Evolutionary conservation across 371 early-diverging fungal species (phyloP), one percentile per base, ranked within the genome.

Genomic region (Mortierella sp.): DNA sequence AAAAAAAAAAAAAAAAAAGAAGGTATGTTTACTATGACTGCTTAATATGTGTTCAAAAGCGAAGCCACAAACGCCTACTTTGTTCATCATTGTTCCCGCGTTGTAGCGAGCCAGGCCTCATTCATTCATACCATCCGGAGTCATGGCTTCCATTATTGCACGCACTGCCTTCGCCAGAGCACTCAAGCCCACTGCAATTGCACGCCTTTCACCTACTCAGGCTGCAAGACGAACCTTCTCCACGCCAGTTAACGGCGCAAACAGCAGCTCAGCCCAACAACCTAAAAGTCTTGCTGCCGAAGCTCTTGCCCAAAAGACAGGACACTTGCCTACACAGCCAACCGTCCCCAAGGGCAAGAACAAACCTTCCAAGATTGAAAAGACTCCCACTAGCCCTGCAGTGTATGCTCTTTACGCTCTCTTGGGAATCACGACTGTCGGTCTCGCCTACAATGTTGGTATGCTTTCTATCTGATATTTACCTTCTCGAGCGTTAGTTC

Each of bases 341-440:
- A 88, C 86, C 22, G 73, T 78, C 1, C 88, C 88, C 26, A 88
- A 88, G 69, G 85, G 88, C 64, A 84, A 85, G 80, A 84, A 83
- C 75, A 88, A 86, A 72, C 88, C 88, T 32, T 83, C 86, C n/a
- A 88, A 86, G 74, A 75, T 80, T 54, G 81, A 69, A 62, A 80
- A 80, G 69, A 80, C 81, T 28, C 75, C 75, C 14, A 80, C 72
- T 30, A 75, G 69, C 66, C 71, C 68, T 58, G 55, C 66, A n/a
- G 32, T 72, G 39, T 71, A 80, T 55, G 72, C 69, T 6, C 62
- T 75, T 40, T 75, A 75, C 18, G 75, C 64, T 1, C 66, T 75
- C 26, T 58, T 75, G 57, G 75, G 81, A 45, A 37, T 64, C 24
- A 66, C 72, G 20, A 47, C 69, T 26, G 66, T 81, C 22, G 81